phyloP scores from a whole-genome alignment of 1,139 yeast genomes.

The Yamadazyma spencermartinsiae region DNA sequence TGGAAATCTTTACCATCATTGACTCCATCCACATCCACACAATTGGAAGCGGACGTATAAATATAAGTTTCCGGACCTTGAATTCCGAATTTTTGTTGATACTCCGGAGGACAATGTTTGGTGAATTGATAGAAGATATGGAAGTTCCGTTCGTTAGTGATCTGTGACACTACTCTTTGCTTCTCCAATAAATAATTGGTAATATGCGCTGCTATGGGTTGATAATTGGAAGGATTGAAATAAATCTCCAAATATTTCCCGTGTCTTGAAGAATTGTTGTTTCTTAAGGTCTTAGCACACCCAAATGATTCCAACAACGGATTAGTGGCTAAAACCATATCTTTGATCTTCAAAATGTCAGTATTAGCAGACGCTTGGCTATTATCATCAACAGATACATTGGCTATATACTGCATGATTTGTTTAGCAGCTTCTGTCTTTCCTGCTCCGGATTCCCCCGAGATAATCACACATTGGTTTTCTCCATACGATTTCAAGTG shows the following conservation, averaged over 20 bases:
- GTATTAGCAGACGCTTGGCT: constrained; percentile 40
- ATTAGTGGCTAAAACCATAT: constrained; percentile 97
- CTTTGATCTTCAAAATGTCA: constrained; percentile 81
- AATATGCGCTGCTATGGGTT: constrained; percentile 93
- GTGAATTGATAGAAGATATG: constrained; percentile 97
- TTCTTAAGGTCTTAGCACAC: constrained; percentile 95
- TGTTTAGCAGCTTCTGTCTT: constrained; percentile 98
- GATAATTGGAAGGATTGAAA: constrained; percentile 70
- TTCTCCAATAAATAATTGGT: constrained; percentile 93
- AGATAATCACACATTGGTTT: constrained; percentile 95
- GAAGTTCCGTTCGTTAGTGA: constrained; percentile 88
- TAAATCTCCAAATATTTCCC: constrained; percentile 94
- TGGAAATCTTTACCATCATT: constrained; percentile 78
- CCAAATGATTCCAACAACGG: constrained; percentile 97
- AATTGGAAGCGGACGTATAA: constrained; percentile 84
- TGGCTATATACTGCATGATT: constrained; percentile 97
- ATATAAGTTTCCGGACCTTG: constrained; percentile 92
- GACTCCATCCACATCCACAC: constrained; percentile 82
- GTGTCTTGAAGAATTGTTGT: constrained; percentile 95
- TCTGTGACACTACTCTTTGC: constrained; percentile 93
- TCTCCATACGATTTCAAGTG: constrained; percentile 93
- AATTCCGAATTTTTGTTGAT: constrained; percentile 81
- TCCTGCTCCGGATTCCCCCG: constrained; percentile 99
- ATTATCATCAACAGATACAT: constrained; percentile 53
- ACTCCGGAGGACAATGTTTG: constrained; percentile 82